Evolutionary conservation across 176 grass and related monocot species (phyloP).

Genomic region (Cymbopogon citratus): DNA sequence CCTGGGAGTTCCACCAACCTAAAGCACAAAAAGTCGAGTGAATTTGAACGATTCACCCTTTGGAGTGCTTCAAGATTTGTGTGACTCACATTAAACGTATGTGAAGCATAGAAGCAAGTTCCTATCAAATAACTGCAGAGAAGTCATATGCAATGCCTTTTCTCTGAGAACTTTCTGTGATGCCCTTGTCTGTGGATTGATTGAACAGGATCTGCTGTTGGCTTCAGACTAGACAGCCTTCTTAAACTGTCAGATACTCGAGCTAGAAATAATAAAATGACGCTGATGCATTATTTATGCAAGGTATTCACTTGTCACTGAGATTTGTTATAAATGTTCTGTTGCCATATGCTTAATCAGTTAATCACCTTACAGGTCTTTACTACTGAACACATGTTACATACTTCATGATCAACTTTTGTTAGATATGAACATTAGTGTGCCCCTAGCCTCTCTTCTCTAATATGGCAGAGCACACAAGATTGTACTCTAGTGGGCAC

Average conservation of each 20-base stretch:
- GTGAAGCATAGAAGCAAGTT: slow-evolving; percentile 24
- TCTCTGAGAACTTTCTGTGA: slow-evolving; percentile 24
- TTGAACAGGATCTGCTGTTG: slow-evolving; percentile 84
- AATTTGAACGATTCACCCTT: not conserved
- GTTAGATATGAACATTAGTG: not conserved
- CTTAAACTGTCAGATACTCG: slow-evolving; percentile 95
- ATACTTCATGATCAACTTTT: not conserved
- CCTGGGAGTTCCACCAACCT: not conserved
- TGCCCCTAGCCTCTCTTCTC: not conserved
- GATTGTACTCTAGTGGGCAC: not conserved
- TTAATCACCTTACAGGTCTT: slow-evolving; percentile 6
- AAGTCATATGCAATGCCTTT: slow-evolving; percentile 15
- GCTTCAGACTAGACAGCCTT: slow-evolving; percentile 95
- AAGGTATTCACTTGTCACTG: slow-evolving; percentile 53
- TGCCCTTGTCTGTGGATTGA: slow-evolving; percentile 16
- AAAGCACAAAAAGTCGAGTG: slow-evolving; percentile 14
- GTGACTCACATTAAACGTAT: not conserved
- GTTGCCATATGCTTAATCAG: not conserved
- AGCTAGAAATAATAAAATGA: slow-evolving; percentile 95
- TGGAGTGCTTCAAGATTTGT: not conserved
- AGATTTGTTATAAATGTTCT: slow-evolving; percentile 11
- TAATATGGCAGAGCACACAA: not conserved
- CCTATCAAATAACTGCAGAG: slow-evolving; percentile 16
- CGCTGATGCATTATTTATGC: slow-evolving; percentile 99
- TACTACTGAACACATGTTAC: not conserved